Evolutionary conservation across 2,329 filamentous ascomycete species (phyloP).

Genomic region (Rasamsonia emersonii): DNA sequence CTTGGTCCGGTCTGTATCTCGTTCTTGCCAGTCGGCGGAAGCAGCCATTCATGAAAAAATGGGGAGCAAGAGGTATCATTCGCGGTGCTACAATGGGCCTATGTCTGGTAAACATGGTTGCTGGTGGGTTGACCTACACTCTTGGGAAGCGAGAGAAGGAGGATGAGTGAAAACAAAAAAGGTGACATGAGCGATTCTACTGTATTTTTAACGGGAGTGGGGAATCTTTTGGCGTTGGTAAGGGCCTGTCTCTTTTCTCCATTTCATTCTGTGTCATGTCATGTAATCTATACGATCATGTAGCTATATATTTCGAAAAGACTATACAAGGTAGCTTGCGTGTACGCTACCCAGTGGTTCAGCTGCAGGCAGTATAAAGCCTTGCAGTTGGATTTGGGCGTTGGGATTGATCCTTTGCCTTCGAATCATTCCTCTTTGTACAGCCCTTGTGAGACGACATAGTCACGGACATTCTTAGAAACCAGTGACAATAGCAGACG

Average conservation of each 20-base stretch:
- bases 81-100: slow-evolving; percentile 39
- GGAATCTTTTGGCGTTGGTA: slow-evolving; percentile 2
- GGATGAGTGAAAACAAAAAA: slow-evolving; percentile 13
- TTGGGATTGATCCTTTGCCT: neutral
- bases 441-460: slow-evolving; percentile 21
- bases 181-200: neutral
- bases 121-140: slow-evolving; percentile 39
- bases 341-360: too few species aligned
- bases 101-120: slow-evolving; percentile 37
- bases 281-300: too few species aligned
- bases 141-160: slow-evolving; percentile 34
- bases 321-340: too few species aligned
- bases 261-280: too few species aligned
- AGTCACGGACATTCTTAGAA: slow-evolving; percentile 24
- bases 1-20: slow-evolving; percentile 59
- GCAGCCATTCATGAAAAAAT: slow-evolving; percentile 37
- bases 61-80: slow-evolving; percentile 35
- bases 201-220: slow-evolving; percentile 1
- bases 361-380: too few species aligned
- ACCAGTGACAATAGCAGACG: slow-evolving; percentile 31
- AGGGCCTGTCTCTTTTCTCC: too few species aligned
- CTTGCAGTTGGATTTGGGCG: too few species aligned
- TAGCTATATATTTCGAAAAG: too few species aligned
- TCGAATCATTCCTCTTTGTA: slow-evolving; percentile 16
- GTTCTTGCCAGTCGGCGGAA: slow-evolving; percentile 52